Evolutionary conservation across 352 stramenopile species (phyloP).

Genomic region (Globisporangium takayamanum): DNA sequence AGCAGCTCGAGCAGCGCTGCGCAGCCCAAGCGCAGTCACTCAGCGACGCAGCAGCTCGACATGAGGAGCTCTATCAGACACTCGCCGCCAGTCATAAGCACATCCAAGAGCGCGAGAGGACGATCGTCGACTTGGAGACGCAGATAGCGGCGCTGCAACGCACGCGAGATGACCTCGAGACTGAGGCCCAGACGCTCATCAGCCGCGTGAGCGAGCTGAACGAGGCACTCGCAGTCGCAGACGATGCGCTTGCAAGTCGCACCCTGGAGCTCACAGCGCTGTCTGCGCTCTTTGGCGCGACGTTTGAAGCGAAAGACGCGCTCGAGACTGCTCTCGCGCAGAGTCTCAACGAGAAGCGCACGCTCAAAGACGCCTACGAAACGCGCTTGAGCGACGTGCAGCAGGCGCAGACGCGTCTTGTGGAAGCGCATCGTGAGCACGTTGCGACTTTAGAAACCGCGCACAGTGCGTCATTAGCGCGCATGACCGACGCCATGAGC

Average conservation of each 20-base stretch:
- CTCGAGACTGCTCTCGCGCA: slow-evolving; percentile 5
- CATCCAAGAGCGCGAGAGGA: background rate
- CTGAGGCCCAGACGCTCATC: too few relatives aligned
- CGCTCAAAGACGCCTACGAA: slow-evolving; percentile 5
- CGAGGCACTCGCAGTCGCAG: too few relatives aligned
- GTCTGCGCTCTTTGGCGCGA: slow-evolving; percentile 3
- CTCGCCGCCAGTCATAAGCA: background rate
- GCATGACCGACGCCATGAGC: slow-evolving; percentile 35
- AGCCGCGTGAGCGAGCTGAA: background rate
- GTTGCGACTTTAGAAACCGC: slow-evolving; percentile 10
- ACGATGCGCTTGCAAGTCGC: background rate
- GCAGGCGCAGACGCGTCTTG: background rate
- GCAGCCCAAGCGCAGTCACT: background rate
- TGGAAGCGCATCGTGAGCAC: slow-evolving; percentile 7
- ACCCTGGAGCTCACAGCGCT: background rate
- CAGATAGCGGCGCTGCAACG: too few relatives aligned
- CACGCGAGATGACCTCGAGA: background rate
- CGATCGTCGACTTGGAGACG: background rate
- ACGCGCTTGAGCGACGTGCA: background rate
- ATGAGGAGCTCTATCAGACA: background rate
- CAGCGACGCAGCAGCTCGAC: background rate
- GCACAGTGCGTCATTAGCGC: slow-evolving; percentile 18
- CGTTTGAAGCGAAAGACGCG: slow-evolving; percentile 3
- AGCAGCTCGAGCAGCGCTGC: background rate
- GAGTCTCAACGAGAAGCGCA: slow-evolving; percentile 8